Evolutionary conservation across 257 asterid species (phyloP), one percentile per base, ranked within the genome.

Genomic region (Avicennia marina): DNA sequence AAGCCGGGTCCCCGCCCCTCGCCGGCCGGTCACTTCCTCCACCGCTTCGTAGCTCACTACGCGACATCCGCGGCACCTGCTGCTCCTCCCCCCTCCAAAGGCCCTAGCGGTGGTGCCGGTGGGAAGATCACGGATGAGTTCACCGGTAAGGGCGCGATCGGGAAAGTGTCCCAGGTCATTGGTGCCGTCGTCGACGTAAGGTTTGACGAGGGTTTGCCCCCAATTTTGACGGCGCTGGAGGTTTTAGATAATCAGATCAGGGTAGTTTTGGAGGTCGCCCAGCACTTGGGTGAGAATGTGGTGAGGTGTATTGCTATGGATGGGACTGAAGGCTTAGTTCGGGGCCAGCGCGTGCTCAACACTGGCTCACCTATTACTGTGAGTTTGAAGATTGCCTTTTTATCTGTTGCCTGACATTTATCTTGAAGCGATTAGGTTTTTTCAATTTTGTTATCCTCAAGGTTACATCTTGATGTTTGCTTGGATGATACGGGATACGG

Each of bases 151-250:
- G 94, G 95, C 10, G 3, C 95, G 52, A 62, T 86, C 48, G 97
- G 97, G 20, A 58, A 78, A 50, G 95, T 89, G 51, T 89, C 89
- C 40, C 97, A 89, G 72, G 97, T 89, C 34, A 89, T 89, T 62
- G 97, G 97, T 0, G 97, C 97, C 58, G 97, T 89, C 47, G 97
- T 89, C 31, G 97, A 89, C 59, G 97, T 89, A 61, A 81, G 94
- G 31, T 89, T 81, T 19, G 78, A 66, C 0, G 97, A 86, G 45
- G 96, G 95, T 6, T 56, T 88, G 79, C 95, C 95, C 1, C 94
- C 94, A 65, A 88, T 88, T 65, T 66, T 85, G 81, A 89, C 95
- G 8, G 94, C 95, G 19, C 63, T 89, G 42, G 97, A 89, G 70
- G 95, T 89, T 36, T 58, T 85, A 69, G 97, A 89, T 62, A 81